Conservation (phyloP, 1,284 basidiomycete genomes). For the Cryptococcus sp. region DNA sequence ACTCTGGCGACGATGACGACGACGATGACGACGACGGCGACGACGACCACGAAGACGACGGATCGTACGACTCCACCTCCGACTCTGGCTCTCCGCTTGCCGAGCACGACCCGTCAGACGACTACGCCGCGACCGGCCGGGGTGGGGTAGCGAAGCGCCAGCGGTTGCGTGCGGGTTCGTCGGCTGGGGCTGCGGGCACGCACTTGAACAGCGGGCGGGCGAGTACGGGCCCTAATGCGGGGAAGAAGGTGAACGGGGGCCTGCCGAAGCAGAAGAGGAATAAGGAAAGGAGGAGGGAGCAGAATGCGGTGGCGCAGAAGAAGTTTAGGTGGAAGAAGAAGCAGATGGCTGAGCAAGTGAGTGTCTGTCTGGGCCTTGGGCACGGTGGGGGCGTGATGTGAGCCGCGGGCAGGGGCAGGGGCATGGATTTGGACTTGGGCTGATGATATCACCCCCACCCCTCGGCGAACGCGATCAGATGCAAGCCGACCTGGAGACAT, state of each 20-base stretch:
- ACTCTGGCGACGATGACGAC: not conserved
- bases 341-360: slow-evolving; percentile 25
- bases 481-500: slow-evolving; percentile 12
- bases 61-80: not conserved
- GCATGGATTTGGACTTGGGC: too few species aligned
- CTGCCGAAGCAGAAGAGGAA: slow-evolving; percentile 15
- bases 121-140: not conserved
- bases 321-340: slow-evolving; percentile 38
- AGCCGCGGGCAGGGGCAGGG: too few species aligned
- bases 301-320: slow-evolving; percentile 37
- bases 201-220: not conserved
- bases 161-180: too few species aligned
- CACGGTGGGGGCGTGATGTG: too few species aligned
- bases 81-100: not conserved
- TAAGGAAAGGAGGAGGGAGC: slow-evolving; percentile 26
- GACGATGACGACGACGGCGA: not conserved
- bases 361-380: slow-evolving; percentile 3
- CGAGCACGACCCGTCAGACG: not conserved
- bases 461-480: slow-evolving; percentile 12
- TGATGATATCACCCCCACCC: not conserved
- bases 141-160: too few species aligned
- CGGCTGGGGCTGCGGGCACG: not conserved
- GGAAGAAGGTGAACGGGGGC: not conserved
- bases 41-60: not conserved
- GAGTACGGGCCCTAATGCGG: not conserved